phyloP scores from a whole-genome alignment of 805 yeast genomes.

The Yueomyces sp. region DNA sequence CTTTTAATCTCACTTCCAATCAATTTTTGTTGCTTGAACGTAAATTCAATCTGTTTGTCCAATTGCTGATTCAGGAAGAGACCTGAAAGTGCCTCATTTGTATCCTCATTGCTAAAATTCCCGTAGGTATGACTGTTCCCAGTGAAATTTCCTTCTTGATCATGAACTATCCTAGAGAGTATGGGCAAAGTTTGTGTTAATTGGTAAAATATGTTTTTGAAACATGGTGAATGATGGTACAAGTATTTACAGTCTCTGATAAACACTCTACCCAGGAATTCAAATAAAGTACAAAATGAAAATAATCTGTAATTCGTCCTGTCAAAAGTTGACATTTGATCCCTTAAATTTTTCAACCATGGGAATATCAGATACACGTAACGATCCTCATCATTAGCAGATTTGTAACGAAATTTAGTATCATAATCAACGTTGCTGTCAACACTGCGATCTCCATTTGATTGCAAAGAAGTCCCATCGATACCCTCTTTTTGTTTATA shows the following conservation, averaged over 20 bases:
- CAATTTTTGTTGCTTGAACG: not conserved
- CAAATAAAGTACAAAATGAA: conserved; percentile 20
- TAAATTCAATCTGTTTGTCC: not conserved
- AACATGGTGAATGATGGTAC: not conserved
- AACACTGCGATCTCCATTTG: not conserved
- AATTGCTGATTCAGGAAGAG: not conserved
- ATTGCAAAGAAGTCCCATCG: not conserved
- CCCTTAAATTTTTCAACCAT: conserved; percentile 18
- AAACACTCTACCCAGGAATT: conserved; percentile 17
- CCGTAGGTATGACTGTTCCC: not conserved
- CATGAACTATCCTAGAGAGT: not conserved
- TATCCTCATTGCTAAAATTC: too few relatives aligned
- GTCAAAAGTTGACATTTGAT: conserved; percentile 15
- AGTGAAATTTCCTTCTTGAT: not conserved
- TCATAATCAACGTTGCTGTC: not conserved
- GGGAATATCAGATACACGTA: conserved; percentile 17
- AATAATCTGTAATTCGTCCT: conserved; percentile 21
- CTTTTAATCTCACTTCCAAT: not conserved
- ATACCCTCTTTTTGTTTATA: not conserved
- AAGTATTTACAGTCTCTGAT: conserved; percentile 13
- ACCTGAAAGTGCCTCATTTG: too few relatives aligned
- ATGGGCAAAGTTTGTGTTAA: not conserved
- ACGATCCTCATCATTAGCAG: not conserved
- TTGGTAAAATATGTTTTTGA: too few relatives aligned
- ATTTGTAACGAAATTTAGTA: too few relatives aligned